A percentile compares a stretch with the other conserved stretches of the same genome.
phyloP scores from a whole-genome alignment of 2,329 filamentous ascomycete species.

The Fusarium nematophilum region DNA sequence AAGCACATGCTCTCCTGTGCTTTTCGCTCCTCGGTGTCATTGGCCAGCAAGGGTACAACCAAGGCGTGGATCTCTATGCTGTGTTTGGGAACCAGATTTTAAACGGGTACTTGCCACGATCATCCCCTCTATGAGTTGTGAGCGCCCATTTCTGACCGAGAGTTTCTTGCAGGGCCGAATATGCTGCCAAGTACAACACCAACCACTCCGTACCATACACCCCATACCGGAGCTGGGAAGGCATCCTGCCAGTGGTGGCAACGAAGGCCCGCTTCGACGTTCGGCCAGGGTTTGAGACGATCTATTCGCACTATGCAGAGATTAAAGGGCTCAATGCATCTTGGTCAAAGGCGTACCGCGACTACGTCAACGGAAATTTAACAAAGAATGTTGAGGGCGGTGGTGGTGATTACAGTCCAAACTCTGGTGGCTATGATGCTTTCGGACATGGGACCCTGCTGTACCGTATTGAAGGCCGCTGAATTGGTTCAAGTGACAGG shows the following conservation, averaged over 20 bases:
- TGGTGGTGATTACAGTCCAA: conserved; percentile 56
- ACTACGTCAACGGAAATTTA: conserved; percentile 47
- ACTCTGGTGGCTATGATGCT: conserved; percentile 55
- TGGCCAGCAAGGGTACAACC: conserved; percentile 56
- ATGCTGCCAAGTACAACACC: conserved; percentile 55
- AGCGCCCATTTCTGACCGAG: neutral
- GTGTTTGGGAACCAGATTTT: conserved; percentile 10
- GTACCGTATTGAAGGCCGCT: conserved; percentile 27
- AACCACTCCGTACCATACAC: conserved; percentile 56
- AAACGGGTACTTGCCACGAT: conserved; percentile 6
- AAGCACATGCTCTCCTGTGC: conserved; percentile 56
- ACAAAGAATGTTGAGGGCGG: conserved; percentile 55
- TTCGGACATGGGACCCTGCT: conserved; percentile 48
- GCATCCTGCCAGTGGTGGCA: conserved; percentile 49
- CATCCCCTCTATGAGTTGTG: neutral
- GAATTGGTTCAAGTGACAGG: no score
- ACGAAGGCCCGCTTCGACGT: conserved; percentile 1
- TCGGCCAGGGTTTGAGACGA: conserved; percentile 51
- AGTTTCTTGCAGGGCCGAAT: conserved; percentile 46
- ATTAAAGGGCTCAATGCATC: conserved; percentile 51
- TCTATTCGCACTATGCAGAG: conserved; percentile 53
- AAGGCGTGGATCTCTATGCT: conserved; percentile 55
- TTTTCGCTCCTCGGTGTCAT: conserved; percentile 53
- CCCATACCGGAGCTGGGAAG: conserved; percentile 50
- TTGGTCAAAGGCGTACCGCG: conserved; percentile 52